Percentiles rank a stretch among this genome's conserved stretches.
Conservation (phyloP, 140 eudicot species). For the Ambrosia hybrid region DNA sequence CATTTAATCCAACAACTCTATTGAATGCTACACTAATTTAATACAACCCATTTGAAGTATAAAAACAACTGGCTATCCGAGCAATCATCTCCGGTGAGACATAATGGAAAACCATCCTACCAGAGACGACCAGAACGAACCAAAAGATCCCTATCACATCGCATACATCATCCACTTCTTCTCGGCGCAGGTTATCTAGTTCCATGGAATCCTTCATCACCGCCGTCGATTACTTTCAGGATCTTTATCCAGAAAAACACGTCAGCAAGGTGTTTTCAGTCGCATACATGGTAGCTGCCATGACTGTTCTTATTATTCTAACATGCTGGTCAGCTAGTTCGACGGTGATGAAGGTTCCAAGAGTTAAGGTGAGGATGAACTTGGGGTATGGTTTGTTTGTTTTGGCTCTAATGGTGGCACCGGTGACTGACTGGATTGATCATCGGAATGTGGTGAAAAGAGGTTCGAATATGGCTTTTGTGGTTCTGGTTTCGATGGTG, state of each 20-base stretch:
- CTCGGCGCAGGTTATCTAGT: neutral
- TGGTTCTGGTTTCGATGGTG: no score
- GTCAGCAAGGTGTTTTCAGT: neutral
- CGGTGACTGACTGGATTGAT: neutral
- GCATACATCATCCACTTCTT: neutral
- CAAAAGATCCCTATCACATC: neutral
- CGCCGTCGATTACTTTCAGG: neutral
- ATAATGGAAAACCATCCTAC: no score
- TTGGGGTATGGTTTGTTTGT: neutral
- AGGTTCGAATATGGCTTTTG: no score
- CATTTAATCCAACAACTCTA: no score
- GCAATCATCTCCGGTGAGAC: no score
- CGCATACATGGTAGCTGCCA: neutral
- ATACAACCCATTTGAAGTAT: no score
- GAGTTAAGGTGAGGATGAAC: neutral
- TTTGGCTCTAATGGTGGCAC: neutral
- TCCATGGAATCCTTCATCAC: constrained; percentile 6
- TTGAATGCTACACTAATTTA: no score
- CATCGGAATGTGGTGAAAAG: no score
- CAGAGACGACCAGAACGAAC: neutral
- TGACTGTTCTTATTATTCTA: neutral
- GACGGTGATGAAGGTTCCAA: neutral
- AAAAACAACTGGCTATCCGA: no score
- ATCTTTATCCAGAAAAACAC: neutral
- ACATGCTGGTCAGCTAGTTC: neutral